phyloP scores from a whole-genome alignment of 2,329 filamentous ascomycete genomes.

The Pyrenophora tritici-repentis region DNA sequence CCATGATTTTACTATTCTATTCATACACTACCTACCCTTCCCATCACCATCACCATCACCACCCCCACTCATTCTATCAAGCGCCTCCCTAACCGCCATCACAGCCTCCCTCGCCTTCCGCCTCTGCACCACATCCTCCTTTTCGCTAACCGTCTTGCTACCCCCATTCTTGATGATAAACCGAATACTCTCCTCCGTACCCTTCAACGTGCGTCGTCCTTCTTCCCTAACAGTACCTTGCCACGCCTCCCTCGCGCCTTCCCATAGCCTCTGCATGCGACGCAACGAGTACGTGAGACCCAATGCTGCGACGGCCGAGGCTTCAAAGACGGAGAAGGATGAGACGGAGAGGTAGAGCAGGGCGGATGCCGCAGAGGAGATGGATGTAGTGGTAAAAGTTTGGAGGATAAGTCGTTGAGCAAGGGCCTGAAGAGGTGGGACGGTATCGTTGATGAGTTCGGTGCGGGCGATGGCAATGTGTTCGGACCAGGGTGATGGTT shows the following conservation, averaged over 20 bases:
- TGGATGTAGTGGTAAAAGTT: constrained; percentile 72
- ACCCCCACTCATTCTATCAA: constrained; percentile 42
- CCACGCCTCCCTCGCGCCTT: constrained; percentile 58
- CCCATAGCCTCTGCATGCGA: constrained; percentile 64
- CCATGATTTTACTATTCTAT: too few relatives aligned
- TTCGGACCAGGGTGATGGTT: constrained; percentile 67
- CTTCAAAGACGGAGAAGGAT: constrained; percentile 59
- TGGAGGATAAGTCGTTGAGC: constrained; percentile 66
- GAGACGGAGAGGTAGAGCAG: constrained; percentile 61
- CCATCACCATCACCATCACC: too few relatives aligned
- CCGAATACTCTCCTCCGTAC: constrained; percentile 58
- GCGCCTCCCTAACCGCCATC: constrained; percentile 52
- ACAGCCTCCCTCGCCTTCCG: constrained; percentile 52
- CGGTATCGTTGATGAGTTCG: constrained; percentile 46
- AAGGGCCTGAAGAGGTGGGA: constrained; percentile 52
- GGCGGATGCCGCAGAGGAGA: constrained; percentile 57
- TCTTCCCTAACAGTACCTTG: constrained; percentile 61
- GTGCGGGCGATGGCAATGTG: constrained; percentile 74
- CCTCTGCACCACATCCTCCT: constrained; percentile 48
- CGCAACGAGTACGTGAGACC: constrained; percentile 63
- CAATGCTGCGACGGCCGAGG: constrained; percentile 62
- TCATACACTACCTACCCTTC: too few relatives aligned
- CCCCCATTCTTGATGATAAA: constrained; percentile 53
- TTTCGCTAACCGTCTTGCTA: constrained; percentile 36
- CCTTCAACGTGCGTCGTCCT: constrained; percentile 59